Base-by-base conservation (phyloP, 2,329 filamentous ascomycete species). In the Fusarium incarnatum region DNA sequence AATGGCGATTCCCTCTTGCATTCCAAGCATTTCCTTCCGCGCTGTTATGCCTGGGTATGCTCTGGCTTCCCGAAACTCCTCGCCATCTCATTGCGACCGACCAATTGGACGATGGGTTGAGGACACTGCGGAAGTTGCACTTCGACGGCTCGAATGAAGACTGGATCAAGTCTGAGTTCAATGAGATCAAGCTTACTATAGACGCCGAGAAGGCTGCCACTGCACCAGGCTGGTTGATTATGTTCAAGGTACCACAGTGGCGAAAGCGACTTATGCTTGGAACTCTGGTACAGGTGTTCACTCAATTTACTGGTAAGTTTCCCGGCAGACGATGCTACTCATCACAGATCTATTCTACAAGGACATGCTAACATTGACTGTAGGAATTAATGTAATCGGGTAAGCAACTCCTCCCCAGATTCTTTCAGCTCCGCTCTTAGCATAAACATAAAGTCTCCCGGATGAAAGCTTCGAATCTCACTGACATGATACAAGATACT, bases 271-370 rank as follows among this genome's bases (percentile, higher is more conserved):
- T 90, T 56, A 78, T 88, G 75, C 87, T 88, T 64, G 88, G 86
- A 30, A 83, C 85, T 28, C 77, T 86, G 4, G 83, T 89, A n/a
- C 87, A 91, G 75, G 81, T 87, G 12, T 88, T 90, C 67, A 87
- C 86, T 5, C 71, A 75, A 62, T 84, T 90, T 73, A 86, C 83
- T 42, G 86, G 71, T 71, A 69, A 13, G 68, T 20, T 7, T 8
- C 8, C 23, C 16, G 11, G 12, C 23, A 20, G 25, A 44, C 25
- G 16, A 25, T 18, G 8, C 7, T 6, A 15, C 32, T 34, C 20
- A 23, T n/a, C 8, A 13, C n/a, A 50, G 23, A 3, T 12, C n/a
- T 12, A 4, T 9, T 18, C 9, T 22, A 6, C 37, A 8, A 32
- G 32, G 9, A 40, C n/a, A 18, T 37, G 6, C 42, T 70, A n/a